phyloP scores from a whole-genome alignment of 495 filamentous ascomycete genomes.

The Annulohypoxylon stygium region DNA sequence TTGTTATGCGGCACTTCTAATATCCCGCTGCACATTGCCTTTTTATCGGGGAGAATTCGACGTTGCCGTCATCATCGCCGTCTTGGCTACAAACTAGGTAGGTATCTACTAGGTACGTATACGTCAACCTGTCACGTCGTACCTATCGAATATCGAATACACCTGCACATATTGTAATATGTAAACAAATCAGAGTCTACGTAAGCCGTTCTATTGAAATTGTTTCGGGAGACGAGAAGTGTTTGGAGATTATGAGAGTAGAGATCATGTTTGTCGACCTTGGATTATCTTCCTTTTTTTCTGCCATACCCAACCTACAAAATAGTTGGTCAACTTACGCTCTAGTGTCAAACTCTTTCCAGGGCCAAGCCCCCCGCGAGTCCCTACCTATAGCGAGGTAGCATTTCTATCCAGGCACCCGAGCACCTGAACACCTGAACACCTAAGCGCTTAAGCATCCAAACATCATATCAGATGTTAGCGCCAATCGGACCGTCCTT shows the following conservation, averaged over 20 bases:
- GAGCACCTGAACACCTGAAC: neutral
- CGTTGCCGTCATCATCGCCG: constrained; percentile 1
- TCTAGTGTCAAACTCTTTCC: constrained; percentile 12
- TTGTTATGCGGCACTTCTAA: constrained; percentile 20
- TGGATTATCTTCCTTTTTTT: constrained; percentile 25
- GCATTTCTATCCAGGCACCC: neutral
- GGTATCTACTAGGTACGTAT: neutral
- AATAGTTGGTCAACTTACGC: constrained; percentile 40
- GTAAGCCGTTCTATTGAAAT: constrained; percentile 43
- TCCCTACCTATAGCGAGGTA: constrained; percentile 12
- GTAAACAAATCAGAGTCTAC: constrained; percentile 38
- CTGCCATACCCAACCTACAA: constrained; percentile 40
- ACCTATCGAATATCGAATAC: constrained; percentile 12
- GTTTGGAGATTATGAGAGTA: constrained; percentile 23
- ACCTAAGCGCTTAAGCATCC: neutral
- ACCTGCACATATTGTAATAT: neutral
- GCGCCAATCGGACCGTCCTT: constrained; percentile 44
- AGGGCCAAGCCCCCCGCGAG: neutral
- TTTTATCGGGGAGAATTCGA: constrained; percentile 3
- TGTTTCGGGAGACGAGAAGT: constrained; percentile 21
- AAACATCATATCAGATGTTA: constrained; percentile 11
- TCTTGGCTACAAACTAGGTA: constrained; percentile 4
- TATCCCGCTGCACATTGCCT: constrained; percentile 28
- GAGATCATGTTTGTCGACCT: constrained; percentile 35
- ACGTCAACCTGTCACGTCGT: constrained; percentile 23